These are phyloP conservation scores for Fraxinus nigra DNA, from an alignment of 305 asterid genomes.

Conservation along the genomic window DNA sequence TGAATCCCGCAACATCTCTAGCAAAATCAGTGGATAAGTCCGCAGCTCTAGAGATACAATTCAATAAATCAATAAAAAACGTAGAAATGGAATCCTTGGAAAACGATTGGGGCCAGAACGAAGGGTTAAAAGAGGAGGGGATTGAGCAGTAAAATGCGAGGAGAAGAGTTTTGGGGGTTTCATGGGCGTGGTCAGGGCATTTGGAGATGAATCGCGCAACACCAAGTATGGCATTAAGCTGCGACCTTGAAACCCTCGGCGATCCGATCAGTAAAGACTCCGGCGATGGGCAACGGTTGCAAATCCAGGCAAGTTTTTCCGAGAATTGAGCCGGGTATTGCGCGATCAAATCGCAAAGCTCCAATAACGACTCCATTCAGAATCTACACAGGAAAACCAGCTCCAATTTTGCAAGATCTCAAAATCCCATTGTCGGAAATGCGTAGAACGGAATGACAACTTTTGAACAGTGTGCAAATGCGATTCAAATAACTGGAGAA, in stretches of 20 bases:
- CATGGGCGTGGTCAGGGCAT: slow-evolving; percentile 57
- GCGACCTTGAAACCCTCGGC: slow-evolving; percentile 82
- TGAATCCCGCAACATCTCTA: slow-evolving; percentile 64
- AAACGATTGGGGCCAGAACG: slow-evolving; percentile 93
- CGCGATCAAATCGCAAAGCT: slow-evolving; percentile 88
- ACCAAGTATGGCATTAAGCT: slow-evolving; percentile 82
- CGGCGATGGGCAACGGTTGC: slow-evolving; percentile 85
- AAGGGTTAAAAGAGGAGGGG: slow-evolving; percentile 59
- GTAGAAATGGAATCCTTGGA: slow-evolving; percentile 57
- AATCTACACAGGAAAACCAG: slow-evolving; percentile 18
- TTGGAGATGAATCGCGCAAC: slow-evolving; percentile 77
- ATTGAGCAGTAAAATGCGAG: slow-evolving; percentile 81
- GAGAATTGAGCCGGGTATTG: slow-evolving; percentile 59
- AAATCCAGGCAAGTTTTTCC: slow-evolving; percentile 77
- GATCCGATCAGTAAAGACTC: slow-evolving; percentile 68
- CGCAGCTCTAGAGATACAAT: slow-evolving; percentile 57
- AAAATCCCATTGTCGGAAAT: slow-evolving; percentile 32
- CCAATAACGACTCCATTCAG: slow-evolving; percentile 74
- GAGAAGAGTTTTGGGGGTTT: slow-evolving; percentile 61
- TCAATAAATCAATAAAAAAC: slow-evolving; percentile 60
- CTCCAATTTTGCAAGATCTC: slow-evolving; percentile 22
- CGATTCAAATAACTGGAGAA: slow-evolving; percentile 1
- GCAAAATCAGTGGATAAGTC: slow-evolving; percentile 61
- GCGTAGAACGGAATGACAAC: slow-evolving; percentile 17
- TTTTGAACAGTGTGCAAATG: slow-evolving; percentile 12